Evolutionary conservation across 768 basidiomycete species (phyloP).

Genomic region (Termitomyces sp.): DNA sequence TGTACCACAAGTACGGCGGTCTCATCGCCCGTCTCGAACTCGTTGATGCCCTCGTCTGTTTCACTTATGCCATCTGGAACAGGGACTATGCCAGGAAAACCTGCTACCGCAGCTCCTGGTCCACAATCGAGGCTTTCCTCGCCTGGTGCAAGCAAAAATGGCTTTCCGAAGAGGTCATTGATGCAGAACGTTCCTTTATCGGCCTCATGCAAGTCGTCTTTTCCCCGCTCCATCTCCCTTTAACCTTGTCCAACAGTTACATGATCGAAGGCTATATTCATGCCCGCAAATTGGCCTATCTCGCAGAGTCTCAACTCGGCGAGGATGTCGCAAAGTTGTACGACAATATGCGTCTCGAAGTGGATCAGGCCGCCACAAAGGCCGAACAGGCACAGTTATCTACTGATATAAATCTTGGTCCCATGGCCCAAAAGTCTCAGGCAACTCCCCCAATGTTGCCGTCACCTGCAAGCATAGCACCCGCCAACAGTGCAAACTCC

Average conservation of each 20-base stretch:
- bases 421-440: constrained; percentile 32
- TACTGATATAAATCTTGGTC: constrained; percentile 19
- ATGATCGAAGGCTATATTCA: constrained; percentile 79
- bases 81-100: constrained; percentile 54
- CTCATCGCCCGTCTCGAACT: constrained; percentile 77
- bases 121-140: constrained; percentile 65
- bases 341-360: constrained; percentile 29
- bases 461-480: constrained; percentile 66
- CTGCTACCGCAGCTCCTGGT: constrained; percentile 62
- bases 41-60: constrained; percentile 77
- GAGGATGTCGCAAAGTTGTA: constrained; percentile 32
- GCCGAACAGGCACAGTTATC: constrained; percentile 29
- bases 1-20: constrained; percentile 72
- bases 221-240: constrained; percentile 18
- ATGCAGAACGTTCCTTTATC: constrained; percentile 59
- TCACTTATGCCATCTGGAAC: constrained; percentile 81
- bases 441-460: constrained; percentile 72
- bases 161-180: constrained; percentile 45
- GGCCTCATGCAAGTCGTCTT: constrained; percentile 68
- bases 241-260: constrained; percentile 42
- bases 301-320: constrained; percentile 30
- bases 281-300: constrained; percentile 30
- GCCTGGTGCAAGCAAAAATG: constrained; percentile 71
- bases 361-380: constrained; percentile 35
- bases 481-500: constrained; percentile 69